These are phyloP conservation scores for Lactarius indigo DNA, from an alignment of 768 basidiomycete species.

Conservation along the genomic window DNA sequence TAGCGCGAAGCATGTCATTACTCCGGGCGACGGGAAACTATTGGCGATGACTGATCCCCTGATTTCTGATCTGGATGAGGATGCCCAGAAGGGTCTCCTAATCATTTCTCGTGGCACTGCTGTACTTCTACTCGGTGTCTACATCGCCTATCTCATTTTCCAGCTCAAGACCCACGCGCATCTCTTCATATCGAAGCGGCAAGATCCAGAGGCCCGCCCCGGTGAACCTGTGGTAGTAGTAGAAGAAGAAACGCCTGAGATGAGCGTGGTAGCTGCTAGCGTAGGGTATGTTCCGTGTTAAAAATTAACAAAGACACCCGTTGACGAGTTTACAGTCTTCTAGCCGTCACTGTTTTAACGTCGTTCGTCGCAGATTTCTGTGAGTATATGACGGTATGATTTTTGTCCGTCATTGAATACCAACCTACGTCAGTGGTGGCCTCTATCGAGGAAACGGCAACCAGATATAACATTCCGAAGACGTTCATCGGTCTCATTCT, in stretches of 20 bases:
- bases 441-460: conserved; percentile 88
- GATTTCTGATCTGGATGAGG: conserved; percentile 28
- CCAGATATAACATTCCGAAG: conserved; percentile 76
- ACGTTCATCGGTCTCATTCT: conserved; percentile 84
- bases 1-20: conserved; percentile 36
- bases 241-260: conserved; percentile 44
- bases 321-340: conserved; percentile 44
- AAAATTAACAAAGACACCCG: not conserved
- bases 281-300: conserved; percentile 37
- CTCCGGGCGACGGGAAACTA: not conserved
- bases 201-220: not conserved
- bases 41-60: conserved; percentile 24
- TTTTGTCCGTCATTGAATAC: conserved; percentile 4
- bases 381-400: conserved; percentile 37
- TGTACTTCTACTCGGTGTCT: conserved; percentile 67
- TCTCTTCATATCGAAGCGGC: conserved; percentile 44
- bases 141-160: conserved; percentile 42
- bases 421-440: conserved; percentile 59
- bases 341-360: conserved; percentile 74
- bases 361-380: conserved; percentile 88
- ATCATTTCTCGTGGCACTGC: conserved; percentile 81
- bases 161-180: conserved; percentile 62
- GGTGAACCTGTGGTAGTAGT: conserved; percentile 27
- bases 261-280: conserved; percentile 69
- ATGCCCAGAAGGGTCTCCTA: conserved; percentile 49